Evolutionary conservation across 495 filamentous ascomycete species (phyloP).

Genomic region (Lophiostoma macrostomum): DNA sequence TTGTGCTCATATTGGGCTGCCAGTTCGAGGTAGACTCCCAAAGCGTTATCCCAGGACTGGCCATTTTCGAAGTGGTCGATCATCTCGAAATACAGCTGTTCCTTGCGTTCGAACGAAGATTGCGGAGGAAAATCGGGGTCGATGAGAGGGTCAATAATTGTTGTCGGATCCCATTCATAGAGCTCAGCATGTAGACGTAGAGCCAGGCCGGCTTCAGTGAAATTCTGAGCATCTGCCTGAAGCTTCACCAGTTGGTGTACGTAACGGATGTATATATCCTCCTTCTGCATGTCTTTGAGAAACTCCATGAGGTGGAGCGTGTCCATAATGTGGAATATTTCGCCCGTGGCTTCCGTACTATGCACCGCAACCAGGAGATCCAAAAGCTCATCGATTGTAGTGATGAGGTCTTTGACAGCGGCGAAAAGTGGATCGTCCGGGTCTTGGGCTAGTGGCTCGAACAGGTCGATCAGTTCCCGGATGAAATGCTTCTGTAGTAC

Average conservation of each 20-base stretch:
- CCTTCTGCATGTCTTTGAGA: slow-evolving; percentile 92
- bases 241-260: slow-evolving; percentile 86
- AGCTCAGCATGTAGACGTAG: slow-evolving; percentile 88
- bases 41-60: slow-evolving; percentile 83
- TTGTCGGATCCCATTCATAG: slow-evolving; percentile 82
- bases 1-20: slow-evolving; percentile 83
- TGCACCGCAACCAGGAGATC: slow-evolving; percentile 93
- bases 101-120: slow-evolving; percentile 88
- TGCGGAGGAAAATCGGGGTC: slow-evolving; percentile 81
- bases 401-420: slow-evolving; percentile 74
- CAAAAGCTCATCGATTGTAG: slow-evolving; percentile 82
- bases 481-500: slow-evolving; percentile 92
- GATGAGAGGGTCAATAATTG: slow-evolving; percentile 61
- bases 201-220: slow-evolving; percentile 87
- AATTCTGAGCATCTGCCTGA: slow-evolving; percentile 71
- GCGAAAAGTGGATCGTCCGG: slow-evolving; percentile 71
- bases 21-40: slow-evolving; percentile 89
- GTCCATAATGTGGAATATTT: slow-evolving; percentile 78
- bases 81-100: slow-evolving; percentile 87
- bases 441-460: slow-evolving; percentile 63
- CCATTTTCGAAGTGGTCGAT: slow-evolving; percentile 93
- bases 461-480: slow-evolving; percentile 75
- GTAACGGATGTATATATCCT: slow-evolving; percentile 95
- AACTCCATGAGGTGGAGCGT: slow-evolving; percentile 93
- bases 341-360: slow-evolving; percentile 67